Evolutionary conservation across 2,329 filamentous ascomycete species (phyloP).

Genomic region (Beauveria rudraprayagi): DNA sequence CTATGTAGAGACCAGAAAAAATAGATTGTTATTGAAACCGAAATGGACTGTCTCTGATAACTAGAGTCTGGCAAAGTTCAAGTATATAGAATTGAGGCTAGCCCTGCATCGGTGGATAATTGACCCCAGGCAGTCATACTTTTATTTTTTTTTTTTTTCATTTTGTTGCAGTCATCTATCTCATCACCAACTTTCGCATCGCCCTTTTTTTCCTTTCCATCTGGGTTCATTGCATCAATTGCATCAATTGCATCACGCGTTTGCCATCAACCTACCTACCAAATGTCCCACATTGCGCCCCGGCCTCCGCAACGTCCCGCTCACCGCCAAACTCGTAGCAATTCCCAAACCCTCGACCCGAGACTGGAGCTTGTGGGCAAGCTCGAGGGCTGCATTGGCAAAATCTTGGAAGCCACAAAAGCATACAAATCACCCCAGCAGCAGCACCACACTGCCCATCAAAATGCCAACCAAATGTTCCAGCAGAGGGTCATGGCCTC

Average conservation of each 20-base stretch:
- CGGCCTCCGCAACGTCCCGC: not conserved
- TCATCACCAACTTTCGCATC: no score
- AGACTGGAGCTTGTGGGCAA: not conserved
- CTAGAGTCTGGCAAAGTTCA: not conserved
- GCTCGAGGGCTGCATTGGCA: not conserved
- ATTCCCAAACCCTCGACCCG: not conserved
- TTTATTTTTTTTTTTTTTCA: not conserved
- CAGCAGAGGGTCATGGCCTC: conserved; percentile 4
- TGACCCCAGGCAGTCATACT: no score
- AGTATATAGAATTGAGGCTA: conserved; percentile 1
- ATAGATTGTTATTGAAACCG: not conserved
- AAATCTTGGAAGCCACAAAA: not conserved
- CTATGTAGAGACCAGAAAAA: not conserved
- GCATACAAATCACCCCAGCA: not conserved
- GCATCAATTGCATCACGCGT: not conserved
- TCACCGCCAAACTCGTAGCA: not conserved
- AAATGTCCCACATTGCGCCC: not conserved
- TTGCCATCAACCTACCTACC: not conserved
- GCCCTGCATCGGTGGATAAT: not conserved
- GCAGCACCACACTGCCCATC: not conserved
- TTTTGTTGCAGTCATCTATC: not conserved
- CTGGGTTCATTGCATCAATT: not conserved
- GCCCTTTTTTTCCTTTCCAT: no score
- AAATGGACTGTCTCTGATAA: not conserved
- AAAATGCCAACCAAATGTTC: conserved; percentile 8